Evolutionary conservation across 2,329 filamentous ascomycete genomes (phyloP), one percentile per base, ranked within the genome.

Genomic region (Exophiala spinifera): DNA sequence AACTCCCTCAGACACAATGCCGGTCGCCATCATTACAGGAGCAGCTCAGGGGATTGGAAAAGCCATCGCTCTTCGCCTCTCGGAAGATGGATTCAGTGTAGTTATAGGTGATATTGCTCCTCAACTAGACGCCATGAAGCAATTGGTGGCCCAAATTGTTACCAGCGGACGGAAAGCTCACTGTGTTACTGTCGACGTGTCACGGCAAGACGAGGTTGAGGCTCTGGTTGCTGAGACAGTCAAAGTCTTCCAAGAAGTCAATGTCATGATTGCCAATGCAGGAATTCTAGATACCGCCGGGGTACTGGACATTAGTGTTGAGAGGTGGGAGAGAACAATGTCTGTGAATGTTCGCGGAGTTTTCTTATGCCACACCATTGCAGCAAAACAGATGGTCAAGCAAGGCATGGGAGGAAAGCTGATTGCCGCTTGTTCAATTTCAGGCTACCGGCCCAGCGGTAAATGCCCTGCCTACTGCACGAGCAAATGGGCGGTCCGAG

Each of bases 401-500:
- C 84, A 87, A 65, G 79, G 78, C 3, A 63, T 56, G 1, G 71
- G 49, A 17, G 69, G 69, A 45, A 82, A 82, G 60, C 69, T 84
- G 19, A 69, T 83, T 11, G 79, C 76, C 0, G 79, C 78, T 0
- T 69, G 77, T 0, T 80, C 66, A 48, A 78, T 86, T 40, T 48
- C 55, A 1, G 82, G 77, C 0, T 84, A 83, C 72, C 82, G 79
- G 57, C 78, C 82, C 0, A 36, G n/a, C 83, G 42, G 68, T 76
- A 0, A 65, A 82, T 42, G 70, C 86, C 8, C 77, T 78, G 0
- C 81, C 84, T 88, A 88, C 70, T 79, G 74, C 10, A 79, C 83
- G 3, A 77, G 77, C 13, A 88, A 88, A 64, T 87, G 78, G 71
- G 85, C 85, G 0, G 83, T 88, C 1, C 75, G 84, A 4, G 84